These are phyloP conservation scores for Juglanconis juglandina DNA, from an alignment of 2,329 filamentous ascomycete genomes.

Conservation along the genomic window DNA sequence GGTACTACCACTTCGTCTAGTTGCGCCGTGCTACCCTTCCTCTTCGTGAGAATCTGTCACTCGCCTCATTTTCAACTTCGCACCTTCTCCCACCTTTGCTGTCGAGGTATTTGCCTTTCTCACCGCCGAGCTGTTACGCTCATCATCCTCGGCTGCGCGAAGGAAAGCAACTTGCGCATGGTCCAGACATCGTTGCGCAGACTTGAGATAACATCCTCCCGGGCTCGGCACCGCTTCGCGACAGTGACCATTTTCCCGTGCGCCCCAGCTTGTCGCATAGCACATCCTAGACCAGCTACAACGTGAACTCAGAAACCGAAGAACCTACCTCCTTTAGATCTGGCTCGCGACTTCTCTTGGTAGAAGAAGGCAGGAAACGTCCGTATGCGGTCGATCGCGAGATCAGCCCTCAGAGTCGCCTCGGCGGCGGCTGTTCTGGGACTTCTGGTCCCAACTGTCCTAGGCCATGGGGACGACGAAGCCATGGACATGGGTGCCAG, in stretches of 20 bases:
- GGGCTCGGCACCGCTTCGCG: background rate
- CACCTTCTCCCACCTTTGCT: background rate
- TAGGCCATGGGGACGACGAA: constrained; percentile 31
- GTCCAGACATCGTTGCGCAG: background rate
- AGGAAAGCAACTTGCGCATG: background rate
- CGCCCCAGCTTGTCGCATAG: background rate
- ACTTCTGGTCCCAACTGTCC: constrained; percentile 26
- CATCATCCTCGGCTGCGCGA: no score
- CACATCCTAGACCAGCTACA: background rate
- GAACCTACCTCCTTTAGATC: background rate
- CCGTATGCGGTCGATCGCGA: constrained; percentile 24
- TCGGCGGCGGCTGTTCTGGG: constrained; percentile 28
- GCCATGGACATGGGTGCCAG: constrained; percentile 27
- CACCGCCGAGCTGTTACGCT: background rate
- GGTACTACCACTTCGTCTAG: background rate
- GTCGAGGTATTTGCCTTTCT: background rate
- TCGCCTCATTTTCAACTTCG: background rate
- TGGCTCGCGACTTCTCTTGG: background rate
- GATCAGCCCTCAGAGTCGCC: constrained; percentile 23
- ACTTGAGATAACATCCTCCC: background rate
- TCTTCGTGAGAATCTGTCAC: background rate
- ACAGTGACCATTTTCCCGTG: background rate
- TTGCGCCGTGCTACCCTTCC: background rate
- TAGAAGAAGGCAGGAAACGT: background rate
- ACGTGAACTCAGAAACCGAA: background rate